Conservation (phyloP, 1,284 basidiomycete species). For the Cryptococcus floricola region DNA sequence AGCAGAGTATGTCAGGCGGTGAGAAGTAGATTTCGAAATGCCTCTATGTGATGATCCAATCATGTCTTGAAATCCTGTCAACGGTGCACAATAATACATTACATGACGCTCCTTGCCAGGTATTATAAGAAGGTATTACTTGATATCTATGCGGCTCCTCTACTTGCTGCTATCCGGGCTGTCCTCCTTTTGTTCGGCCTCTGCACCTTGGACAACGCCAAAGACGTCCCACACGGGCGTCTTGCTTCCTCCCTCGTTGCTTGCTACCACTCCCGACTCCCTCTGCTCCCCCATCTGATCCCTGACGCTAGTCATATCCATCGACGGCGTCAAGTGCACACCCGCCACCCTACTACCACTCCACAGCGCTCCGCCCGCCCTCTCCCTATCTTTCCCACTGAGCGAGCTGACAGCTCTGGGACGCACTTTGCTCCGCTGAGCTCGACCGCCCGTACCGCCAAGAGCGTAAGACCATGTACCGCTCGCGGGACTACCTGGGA, state of each 20-base stretch:
- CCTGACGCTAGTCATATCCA: constrained; percentile 39
- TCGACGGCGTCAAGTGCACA: constrained; percentile 19
- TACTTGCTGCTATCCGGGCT: neutral
- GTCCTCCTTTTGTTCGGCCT: neutral
- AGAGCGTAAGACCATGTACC: constrained; percentile 39
- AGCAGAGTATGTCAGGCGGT: neutral
- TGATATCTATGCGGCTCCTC: neutral
- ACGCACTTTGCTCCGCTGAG: constrained; percentile 17
- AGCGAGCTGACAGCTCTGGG: constrained; percentile 13
- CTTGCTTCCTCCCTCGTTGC: neutral
- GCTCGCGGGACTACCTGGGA: constrained; percentile 1
- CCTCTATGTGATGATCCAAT: neutral
- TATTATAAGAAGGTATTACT: neutral
- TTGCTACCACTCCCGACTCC: constrained; percentile 11
- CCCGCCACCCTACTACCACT: neutral
- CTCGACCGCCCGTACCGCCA: constrained; percentile 47
- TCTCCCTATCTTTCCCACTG: neutral
- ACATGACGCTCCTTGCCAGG: neutral
- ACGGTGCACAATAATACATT: neutral
- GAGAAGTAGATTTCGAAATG: neutral
- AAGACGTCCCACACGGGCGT: constrained; percentile 29
- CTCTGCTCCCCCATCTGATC: constrained; percentile 37
- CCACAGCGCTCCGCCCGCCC: neutral
- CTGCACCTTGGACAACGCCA: constrained; percentile 11
- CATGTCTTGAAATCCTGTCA: neutral